Conservation (phyloP, 2,329 filamentous ascomycete species). For the Microcyclospora tardicrescens region DNA sequence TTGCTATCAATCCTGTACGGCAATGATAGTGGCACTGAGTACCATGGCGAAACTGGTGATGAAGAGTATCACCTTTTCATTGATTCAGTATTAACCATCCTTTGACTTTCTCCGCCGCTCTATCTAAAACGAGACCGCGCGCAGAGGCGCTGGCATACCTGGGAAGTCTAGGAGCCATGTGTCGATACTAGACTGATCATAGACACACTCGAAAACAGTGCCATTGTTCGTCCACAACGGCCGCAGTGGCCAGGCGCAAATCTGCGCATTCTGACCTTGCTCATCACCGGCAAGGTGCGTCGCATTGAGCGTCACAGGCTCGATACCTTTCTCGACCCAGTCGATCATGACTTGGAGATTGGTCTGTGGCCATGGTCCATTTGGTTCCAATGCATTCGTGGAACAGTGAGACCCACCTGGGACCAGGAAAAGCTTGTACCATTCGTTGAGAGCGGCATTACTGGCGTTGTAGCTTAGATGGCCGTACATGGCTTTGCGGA, state of each 20-base stretch:
- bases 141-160: too few species aligned
- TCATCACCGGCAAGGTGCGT: conserved; percentile 8
- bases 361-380: conserved; percentile 31
- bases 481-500: conserved; percentile 39
- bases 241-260: conserved; percentile 10
- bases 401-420: conserved; percentile 43
- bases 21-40: too few species aligned
- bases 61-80: too few species aligned
- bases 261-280: conserved; percentile 6
- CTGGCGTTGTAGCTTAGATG: conserved; percentile 26
- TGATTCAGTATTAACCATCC: too few species aligned
- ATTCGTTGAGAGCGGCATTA: conserved; percentile 32
- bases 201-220: conserved; percentile 25
- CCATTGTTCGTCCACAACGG: conserved; percentile 18
- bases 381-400: conserved; percentile 26
- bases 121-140: too few species aligned
- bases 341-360: conserved; percentile 31
- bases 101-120: too few species aligned
- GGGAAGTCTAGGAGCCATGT: conserved; percentile 18
- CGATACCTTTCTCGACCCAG: conserved; percentile 10
- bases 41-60: too few species aligned
- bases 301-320: conserved; percentile 5
- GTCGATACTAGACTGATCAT: conserved; percentile 27
- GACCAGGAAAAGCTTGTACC: conserved; percentile 43
- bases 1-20: too few species aligned